phyloP scores from a whole-genome alignment of 2,329 filamentous ascomycete species.

The Sphaerulina musiva region DNA sequence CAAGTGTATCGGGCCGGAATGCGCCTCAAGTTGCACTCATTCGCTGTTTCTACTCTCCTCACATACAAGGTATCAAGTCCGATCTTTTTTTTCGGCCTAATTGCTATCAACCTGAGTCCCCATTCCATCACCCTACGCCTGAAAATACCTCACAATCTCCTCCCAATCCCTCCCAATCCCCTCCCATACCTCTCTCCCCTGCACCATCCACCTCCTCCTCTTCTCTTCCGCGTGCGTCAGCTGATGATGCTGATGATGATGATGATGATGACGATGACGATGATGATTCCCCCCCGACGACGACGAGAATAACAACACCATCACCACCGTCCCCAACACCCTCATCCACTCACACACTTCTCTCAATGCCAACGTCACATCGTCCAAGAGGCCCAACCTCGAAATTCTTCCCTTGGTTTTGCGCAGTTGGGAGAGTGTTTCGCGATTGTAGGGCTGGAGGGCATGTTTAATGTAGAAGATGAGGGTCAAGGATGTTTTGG shows the following conservation, averaged over 20 bases:
- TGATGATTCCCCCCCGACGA: too few relatives aligned
- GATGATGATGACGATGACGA: too few relatives aligned
- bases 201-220: conserved; percentile 2
- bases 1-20: too few relatives aligned
- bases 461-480: conserved; percentile 1
- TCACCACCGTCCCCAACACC: neutral
- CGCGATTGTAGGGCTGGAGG: neutral
- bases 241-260: too few relatives aligned
- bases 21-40: too few relatives aligned
- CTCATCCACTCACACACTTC: neutral
- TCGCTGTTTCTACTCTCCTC: too few relatives aligned
- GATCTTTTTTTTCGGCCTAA: too few relatives aligned
- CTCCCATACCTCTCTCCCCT: conserved; percentile 1
- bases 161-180: neutral
- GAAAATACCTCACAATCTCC: neutral
- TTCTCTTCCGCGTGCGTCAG: conserved; percentile 1
- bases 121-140: neutral
- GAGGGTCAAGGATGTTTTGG: neutral
- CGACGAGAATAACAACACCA: too few relatives aligned
- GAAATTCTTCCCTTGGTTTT: neutral
- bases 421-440: neutral
- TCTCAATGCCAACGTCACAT: neutral
- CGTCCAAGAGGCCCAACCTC: neutral
- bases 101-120: too few relatives aligned
- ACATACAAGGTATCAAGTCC: too few relatives aligned